Evolutionary conservation across 164 flowering plant species (phyloP).

Genomic region (Macadamia integrifolia): DNA sequence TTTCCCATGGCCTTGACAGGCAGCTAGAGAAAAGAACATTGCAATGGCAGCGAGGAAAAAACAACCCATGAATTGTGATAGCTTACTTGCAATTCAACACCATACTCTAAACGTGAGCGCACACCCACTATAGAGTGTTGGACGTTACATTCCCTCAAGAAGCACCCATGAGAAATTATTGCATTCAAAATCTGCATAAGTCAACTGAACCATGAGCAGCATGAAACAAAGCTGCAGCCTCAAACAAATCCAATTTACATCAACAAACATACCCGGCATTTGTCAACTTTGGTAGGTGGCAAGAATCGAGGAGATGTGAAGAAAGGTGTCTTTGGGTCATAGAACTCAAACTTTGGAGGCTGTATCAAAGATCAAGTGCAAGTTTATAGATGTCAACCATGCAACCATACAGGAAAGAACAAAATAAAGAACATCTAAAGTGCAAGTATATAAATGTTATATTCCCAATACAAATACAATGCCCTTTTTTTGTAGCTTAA

Average conservation of each 20-base stretch:
- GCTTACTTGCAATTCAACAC: conserved; percentile 69
- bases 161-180: conserved; percentile 94
- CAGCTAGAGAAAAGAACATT: no score
- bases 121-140: conserved; percentile 83
- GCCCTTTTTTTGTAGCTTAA: no score
- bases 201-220: conserved; percentile 13
- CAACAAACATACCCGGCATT: conserved; percentile 63
- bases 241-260: not conserved
- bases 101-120: conserved; percentile 81
- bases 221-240: not conserved
- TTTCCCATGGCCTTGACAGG: not conserved
- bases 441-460: not conserved
- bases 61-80: not conserved
- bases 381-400: not conserved
- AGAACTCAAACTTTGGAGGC: conserved; percentile 78
- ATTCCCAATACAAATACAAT: no score
- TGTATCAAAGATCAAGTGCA: conserved; percentile 26
- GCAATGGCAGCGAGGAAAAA: not conserved
- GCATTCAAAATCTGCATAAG: conserved; percentile 69
- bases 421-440: no score
- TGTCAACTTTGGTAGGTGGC: conserved; percentile 90
- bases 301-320: conserved; percentile 90
- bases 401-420: not conserved
- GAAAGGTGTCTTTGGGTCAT: conserved; percentile 92
- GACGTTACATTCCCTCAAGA: conserved; percentile 77